Evolutionary conservation across 768 basidiomycete genomes (phyloP).

Genomic region (Termitomyces sp.): DNA sequence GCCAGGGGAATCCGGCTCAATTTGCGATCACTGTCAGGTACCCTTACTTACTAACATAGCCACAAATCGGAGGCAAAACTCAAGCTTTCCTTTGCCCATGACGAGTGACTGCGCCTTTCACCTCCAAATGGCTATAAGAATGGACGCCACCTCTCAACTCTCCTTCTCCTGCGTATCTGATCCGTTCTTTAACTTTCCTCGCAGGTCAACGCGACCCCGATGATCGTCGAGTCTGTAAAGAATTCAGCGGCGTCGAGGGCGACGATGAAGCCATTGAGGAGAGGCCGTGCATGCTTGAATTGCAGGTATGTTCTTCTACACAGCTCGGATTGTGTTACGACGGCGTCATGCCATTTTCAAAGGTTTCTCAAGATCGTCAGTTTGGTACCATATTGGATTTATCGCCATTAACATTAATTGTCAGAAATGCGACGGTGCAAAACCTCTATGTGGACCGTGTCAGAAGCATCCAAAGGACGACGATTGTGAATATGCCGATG

Average conservation of each 20-base stretch:
- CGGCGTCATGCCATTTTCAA: not conserved
- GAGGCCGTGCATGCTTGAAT: conserved; percentile 51
- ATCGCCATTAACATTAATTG: conserved; percentile 6
- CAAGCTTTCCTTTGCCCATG: not conserved
- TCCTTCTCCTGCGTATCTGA: conserved; percentile 23
- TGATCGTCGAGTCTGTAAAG: conserved; percentile 33
- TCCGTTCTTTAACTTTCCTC: conserved; percentile 28
- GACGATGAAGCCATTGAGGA: conserved; percentile 39
- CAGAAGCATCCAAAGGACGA: conserved; percentile 51
- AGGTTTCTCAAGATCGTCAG: conserved; percentile 50
- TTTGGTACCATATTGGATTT: conserved; percentile 4
- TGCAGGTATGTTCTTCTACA: conserved; percentile 35
- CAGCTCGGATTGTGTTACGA: not conserved
- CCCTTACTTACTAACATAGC: conserved; percentile 5
- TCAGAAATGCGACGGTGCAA: conserved; percentile 66
- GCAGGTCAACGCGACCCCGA: conserved; percentile 24
- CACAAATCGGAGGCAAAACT: conserved; percentile 6
- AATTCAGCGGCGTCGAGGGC: conserved; percentile 24
- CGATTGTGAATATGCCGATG: conserved; percentile 70
- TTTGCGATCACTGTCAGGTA: conserved; percentile 1
- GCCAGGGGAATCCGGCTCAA: not conserved
- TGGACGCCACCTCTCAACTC: conserved; percentile 18
- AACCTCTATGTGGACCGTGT: conserved; percentile 65
- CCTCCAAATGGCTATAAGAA: conserved; percentile 29
- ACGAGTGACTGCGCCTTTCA: conserved; percentile 10